These are phyloP conservation scores for Oryza meyeriana DNA, from an alignment of 176 grass and related monocot genomes.

Conservation along the genomic window DNA sequence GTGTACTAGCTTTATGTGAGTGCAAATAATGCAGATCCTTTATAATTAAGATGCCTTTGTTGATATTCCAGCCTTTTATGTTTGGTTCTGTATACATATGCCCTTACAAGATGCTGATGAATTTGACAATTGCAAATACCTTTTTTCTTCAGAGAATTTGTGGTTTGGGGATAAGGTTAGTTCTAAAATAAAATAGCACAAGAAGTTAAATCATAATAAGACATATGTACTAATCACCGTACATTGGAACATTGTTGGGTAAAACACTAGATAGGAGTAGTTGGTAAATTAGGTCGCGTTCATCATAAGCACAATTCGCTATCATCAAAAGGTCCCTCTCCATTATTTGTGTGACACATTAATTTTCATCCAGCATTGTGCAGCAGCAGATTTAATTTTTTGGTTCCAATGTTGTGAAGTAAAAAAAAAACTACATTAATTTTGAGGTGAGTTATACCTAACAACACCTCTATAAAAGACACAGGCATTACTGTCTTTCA, in stretches of 20 bases:
- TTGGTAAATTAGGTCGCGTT: conserved; percentile 6
- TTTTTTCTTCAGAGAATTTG: neutral
- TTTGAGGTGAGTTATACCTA: neutral
- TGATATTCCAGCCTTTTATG: neutral
- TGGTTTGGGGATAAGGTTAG: neutral
- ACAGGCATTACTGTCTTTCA: neutral
- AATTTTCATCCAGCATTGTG: neutral
- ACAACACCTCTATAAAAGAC: neutral
- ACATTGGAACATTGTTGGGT: neutral
- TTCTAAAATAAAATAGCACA: neutral
- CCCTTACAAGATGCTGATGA: neutral
- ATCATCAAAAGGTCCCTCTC: neutral
- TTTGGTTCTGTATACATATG: neutral
- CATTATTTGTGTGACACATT: neutral
- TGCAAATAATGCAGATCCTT: neutral
- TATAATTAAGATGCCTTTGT: neutral
- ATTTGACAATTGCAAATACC: neutral
- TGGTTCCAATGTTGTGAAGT: neutral
- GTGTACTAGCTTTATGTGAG: neutral
- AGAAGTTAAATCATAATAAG: neutral
- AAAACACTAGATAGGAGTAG: neutral
- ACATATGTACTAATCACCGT: neutral
- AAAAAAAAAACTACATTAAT: neutral
- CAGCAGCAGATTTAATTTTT: neutral
- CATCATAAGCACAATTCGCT: neutral